Conservation (phyloP, 345 rosid genomes). For the Brassica napus region DNA sequence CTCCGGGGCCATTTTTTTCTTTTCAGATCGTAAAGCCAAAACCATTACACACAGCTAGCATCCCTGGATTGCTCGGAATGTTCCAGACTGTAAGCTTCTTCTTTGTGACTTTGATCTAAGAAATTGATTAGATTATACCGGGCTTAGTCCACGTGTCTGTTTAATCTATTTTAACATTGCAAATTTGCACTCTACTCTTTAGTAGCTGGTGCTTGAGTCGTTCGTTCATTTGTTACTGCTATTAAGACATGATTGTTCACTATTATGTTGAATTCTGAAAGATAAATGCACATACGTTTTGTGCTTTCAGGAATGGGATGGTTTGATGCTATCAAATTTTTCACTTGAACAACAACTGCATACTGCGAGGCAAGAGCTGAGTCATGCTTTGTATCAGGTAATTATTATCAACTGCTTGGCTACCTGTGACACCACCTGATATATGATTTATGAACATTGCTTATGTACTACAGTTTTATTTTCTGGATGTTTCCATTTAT, state of each 20-base stretch:
- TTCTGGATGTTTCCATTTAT: neutral
- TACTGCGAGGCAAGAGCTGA: slow-evolving; percentile 94
- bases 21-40: slow-evolving; percentile 83
- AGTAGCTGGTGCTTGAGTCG: neutral
- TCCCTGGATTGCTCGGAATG: slow-evolving; percentile 93
- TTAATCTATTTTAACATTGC: neutral
- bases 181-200: slow-evolving; percentile 8
- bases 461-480: neutral
- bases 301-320: slow-evolving; percentile 89
- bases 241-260: neutral
- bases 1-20: slow-evolving; percentile 22
- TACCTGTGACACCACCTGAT: neutral
- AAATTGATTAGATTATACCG: neutral
- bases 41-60: slow-evolving; percentile 84
- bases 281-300: slow-evolving; percentile 1
- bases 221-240: neutral
- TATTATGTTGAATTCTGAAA: slow-evolving; percentile 1
- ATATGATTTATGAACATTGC: slow-evolving; percentile 1
- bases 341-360: slow-evolving; percentile 94
- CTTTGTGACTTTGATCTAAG: neutral
- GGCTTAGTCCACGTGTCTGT: neutral
- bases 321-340: slow-evolving; percentile 89
- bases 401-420: neutral
- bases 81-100: slow-evolving; percentile 74
- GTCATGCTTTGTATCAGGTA: slow-evolving; percentile 98